phyloP scores from a whole-genome alignment of 805 yeast genomes.

The Pichia cephalocereana region DNA sequence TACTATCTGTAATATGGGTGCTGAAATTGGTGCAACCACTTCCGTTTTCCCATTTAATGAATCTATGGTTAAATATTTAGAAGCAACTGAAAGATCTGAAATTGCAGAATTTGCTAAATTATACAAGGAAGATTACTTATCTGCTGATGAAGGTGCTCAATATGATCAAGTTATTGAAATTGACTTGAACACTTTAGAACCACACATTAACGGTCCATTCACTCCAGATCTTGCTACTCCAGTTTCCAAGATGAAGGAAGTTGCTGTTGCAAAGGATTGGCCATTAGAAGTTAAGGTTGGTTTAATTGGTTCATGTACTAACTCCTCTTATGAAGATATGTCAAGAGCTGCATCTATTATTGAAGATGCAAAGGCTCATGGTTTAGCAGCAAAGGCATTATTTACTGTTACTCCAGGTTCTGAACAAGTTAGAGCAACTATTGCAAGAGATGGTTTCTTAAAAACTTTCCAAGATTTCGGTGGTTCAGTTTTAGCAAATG shows the following conservation, averaged over 20 bases:
- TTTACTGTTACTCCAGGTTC: constrained; percentile 97
- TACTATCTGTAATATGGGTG: constrained; percentile 99
- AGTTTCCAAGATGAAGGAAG: constrained; percentile 67
- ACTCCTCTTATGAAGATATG: constrained; percentile 98
- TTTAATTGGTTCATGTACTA: constrained; percentile 95
- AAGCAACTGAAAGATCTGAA: constrained; percentile 75
- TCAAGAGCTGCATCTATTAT: constrained; percentile 89
- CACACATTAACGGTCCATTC: constrained; percentile 95
- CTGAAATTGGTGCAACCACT: constrained; percentile 98
- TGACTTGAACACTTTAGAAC: constrained; percentile 79
- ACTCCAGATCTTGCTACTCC: constrained; percentile 97
- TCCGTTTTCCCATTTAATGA: constrained; percentile 87
- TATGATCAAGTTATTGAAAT: constrained; percentile 92
- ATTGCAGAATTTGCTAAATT: constrained; percentile 67
- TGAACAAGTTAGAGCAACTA: constrained; percentile 95
- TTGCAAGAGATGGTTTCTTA: constrained; percentile 89
- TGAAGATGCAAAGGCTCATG: constrained; percentile 76
- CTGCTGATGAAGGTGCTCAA: constrained; percentile 81
- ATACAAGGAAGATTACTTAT: constrained; percentile 42
- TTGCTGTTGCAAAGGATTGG: constrained; percentile 70
- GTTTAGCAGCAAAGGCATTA: constrained; percentile 82
- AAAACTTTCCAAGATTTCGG: constrained; percentile 77
- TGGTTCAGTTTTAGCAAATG: constrained; percentile 89
- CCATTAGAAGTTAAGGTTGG: constrained; percentile 85
- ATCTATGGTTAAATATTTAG: constrained; percentile 46